phyloP scores from a whole-genome alignment of 139 green algal genomes.

The Coccomyxa sp. region DNA sequence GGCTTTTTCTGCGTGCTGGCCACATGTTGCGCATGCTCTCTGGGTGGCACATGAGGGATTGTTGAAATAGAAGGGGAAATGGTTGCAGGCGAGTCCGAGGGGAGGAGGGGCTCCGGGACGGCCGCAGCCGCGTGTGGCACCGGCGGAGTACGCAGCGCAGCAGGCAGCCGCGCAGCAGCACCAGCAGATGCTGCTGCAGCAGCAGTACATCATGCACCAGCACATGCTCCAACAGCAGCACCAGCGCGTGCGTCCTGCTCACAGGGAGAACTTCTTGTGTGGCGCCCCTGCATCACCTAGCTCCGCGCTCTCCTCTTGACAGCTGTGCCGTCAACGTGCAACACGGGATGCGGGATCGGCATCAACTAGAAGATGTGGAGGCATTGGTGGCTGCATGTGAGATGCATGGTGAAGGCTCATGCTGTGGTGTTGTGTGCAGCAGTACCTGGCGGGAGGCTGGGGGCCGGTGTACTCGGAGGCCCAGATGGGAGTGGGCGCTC shows the following conservation, averaged over 20 bases:
- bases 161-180: conserved; percentile 1
- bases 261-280: too few species aligned
- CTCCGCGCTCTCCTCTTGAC: too few species aligned
- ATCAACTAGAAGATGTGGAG: too few species aligned
- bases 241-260: conserved; percentile 1
- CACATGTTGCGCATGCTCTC: too few species aligned
- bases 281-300: too few species aligned
- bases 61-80: too few species aligned
- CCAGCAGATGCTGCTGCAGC: conserved; percentile 8
- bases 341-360: too few species aligned
- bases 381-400: not conserved
- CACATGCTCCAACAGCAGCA: conserved; percentile 10
- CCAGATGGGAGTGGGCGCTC: not conserved
- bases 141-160: not conserved
- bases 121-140: not conserved
- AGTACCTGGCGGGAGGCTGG: not conserved
- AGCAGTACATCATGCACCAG: conserved; percentile 14
- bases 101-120: not conserved
- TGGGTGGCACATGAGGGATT: too few species aligned
- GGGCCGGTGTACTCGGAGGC: not conserved
- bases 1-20: too few species aligned
- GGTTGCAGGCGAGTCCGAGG: too few species aligned
- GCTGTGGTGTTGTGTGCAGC: conserved; percentile 9
- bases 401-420: not conserved
- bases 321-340: too few species aligned